A percentile compares a stretch with the other conserved stretches of the same genome.
Conservation (phyloP, 352 stramenopile species). For the Hyaloperonospora brassicae region DNA sequence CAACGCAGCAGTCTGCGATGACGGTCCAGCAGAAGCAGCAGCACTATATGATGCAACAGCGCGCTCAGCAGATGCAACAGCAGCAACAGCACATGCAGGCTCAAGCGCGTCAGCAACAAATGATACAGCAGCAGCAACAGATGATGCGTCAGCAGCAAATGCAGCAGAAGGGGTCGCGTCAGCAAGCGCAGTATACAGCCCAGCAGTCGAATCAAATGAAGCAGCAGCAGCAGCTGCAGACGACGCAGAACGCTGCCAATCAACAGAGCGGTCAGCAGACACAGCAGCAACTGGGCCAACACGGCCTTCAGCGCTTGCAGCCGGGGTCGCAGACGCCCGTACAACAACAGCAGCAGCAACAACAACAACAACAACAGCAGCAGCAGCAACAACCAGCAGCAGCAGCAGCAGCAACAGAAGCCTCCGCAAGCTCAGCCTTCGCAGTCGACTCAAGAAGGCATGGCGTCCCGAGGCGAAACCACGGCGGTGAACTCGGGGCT, state of each 20-base stretch:
- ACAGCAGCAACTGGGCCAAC: conserved; percentile 30
- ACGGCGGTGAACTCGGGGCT: conserved; percentile 41
- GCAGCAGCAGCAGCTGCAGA: conserved; percentile 13
- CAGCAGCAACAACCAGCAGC: too few species aligned
- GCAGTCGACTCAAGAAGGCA: neutral
- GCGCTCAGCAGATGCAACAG: conserved; percentile 45
- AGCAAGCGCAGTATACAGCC: conserved; percentile 25
- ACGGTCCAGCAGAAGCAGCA: conserved; percentile 35
- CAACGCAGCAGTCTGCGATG: conserved; percentile 23
- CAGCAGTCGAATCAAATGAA: conserved; percentile 24
- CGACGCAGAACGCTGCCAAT: conserved; percentile 25
- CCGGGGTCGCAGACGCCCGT: conserved; percentile 17
- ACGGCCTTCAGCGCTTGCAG: conserved; percentile 24
- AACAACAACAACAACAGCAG: conserved; percentile 11
- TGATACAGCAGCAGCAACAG: conserved; percentile 42
- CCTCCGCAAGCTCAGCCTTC: too few species aligned
- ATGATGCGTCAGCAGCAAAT: conserved; percentile 41
- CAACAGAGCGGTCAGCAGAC: conserved; percentile 25
- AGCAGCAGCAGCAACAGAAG: too few species aligned
- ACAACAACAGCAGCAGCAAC: conserved; percentile 22
- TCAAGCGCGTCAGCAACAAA: conserved; percentile 35
- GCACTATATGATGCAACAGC: conserved; percentile 47
- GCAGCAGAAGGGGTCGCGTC: conserved; percentile 23
- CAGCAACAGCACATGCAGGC: conserved; percentile 38
- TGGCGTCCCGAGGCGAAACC: conserved; percentile 33